Evolutionary conservation across 352 stramenopile genomes (phyloP), one percentile per base, ranked within the genome.

Genomic region (Phytophthora cactorum): DNA sequence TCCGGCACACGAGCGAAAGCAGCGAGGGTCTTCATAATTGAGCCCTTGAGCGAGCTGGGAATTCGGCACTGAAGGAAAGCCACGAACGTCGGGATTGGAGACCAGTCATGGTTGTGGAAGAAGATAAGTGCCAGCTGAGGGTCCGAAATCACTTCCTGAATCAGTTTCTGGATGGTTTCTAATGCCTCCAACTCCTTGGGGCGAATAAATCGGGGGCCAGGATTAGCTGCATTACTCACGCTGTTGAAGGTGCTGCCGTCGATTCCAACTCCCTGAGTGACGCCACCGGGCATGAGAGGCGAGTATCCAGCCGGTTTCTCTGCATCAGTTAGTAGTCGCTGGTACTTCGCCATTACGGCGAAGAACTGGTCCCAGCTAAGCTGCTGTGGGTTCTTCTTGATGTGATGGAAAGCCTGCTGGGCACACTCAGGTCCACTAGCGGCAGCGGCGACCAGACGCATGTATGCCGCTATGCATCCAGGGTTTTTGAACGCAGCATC

Each of bases 331-430:
- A 96, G 75, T 22, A 96, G 65, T 8, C 88, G 75, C 52, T 93
- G 83, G 69, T 96, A 96, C 64, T 93, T 96, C 41, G 80, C 69
- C 82, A 96, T 94, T 10, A 93, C 88, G 2, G 63, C 69, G 62
- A 96, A 96, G 38, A 94, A 96, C 15, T 93, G 86, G 61, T 94
- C 84, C 88, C 88, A 96, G 55, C 78, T 91, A 45, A 96, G 61
- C 34, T 92, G 76, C 27, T 78, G 61, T 7, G 88, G 88, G 68
- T 93, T 96, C 52, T 91, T 84, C 75, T 96, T 96, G 43, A 96
- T 80, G 68, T 96, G 88, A 54, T 92, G 85, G 72, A 94, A 96
- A 57, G 88, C 86, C 17, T 83, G 70, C 58, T 93, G 82, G 10
- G 86, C 86, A 58, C 86, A 92, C 25, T 90, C 84, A 14, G 79